These are phyloP conservation scores for Pichia sp. DNA, from an alignment of 1,139 yeast species.

Conservation along the genomic window DNA sequence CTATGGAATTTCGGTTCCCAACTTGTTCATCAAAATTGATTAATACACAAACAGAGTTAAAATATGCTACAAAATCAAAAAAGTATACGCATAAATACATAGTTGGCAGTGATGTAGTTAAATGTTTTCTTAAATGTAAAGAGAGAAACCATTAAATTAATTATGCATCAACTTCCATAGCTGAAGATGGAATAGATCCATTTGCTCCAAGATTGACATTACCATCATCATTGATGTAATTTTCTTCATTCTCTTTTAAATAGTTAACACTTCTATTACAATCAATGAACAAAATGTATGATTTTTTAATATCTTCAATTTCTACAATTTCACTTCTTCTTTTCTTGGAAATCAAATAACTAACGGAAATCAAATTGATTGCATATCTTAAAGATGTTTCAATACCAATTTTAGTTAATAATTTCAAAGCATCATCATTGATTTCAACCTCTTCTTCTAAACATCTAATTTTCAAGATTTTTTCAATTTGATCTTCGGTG, in stretches of 20 bases:
- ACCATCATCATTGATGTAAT: conserved; percentile 69
- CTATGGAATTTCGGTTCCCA: too few relatives aligned
- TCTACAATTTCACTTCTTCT: conserved; percentile 68
- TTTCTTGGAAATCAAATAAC: conserved; percentile 78
- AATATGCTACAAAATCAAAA: too few relatives aligned
- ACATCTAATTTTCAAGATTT: conserved; percentile 86
- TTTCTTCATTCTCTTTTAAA: conserved; percentile 57
- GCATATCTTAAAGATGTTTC: conserved; percentile 94
- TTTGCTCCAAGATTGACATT: conserved; percentile 32
- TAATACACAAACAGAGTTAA: too few relatives aligned
- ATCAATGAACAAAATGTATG: conserved; percentile 82
- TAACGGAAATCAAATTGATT: conserved; percentile 79
- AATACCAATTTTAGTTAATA: conserved; percentile 85
- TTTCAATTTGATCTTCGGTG: conserved; percentile 71
- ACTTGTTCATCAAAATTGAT: too few relatives aligned
- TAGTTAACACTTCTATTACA: conserved; percentile 79
- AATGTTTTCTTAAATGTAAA: too few relatives aligned
- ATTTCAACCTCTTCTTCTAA: conserved; percentile 93
- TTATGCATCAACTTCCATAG: conserved; percentile 6
- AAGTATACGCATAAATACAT: too few relatives aligned
- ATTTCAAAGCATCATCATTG: conserved; percentile 73
- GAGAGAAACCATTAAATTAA: background rate
- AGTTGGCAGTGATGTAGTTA: too few relatives aligned
- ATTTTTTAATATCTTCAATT: conserved; percentile 78
- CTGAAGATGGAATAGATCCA: background rate